Base-by-base conservation (phyloP, 768 basidiomycete genomes). In the Lactarius sp. region DNA sequence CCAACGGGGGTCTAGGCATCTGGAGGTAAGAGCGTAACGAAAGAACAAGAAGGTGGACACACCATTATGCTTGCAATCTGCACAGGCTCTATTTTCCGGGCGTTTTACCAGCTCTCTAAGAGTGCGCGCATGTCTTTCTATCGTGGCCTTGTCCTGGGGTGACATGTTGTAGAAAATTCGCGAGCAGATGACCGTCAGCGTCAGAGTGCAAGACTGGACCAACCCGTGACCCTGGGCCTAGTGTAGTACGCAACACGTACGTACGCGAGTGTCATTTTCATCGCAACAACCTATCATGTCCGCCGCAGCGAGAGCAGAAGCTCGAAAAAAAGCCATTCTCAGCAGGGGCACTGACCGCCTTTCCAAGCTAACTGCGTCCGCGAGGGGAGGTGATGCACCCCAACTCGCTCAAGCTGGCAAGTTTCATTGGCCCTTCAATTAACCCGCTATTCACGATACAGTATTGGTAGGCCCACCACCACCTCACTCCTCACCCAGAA, bases 61-160 rank as follows among this genome's bases (percentile, higher is more conserved):
- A 92, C 95, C 96, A 74, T 97, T 95, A 65, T 91, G 86, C 74
- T 97, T 96, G 80, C 96, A 99, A 71, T 99, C 96, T 1, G 92
- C 93, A 68, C 96, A 99, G 46, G 90, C 74, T 75, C 94, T 98
- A 78, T 98, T 99, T 66, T 95, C 93, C 18, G 90, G 88, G 52
- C 79, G 79, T 73, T 92, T 97, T 56, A 99, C 84, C 36, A 98
- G 81, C 69, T 92, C 96, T 52, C 94, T 81, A 13, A 99, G 83
- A 6, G 83, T 87, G 60, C 82, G 82, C 20, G 93, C 78, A 72
- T 92, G 84, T 62, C 83, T 78, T 63, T 96, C 94, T 4, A 88
- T 90, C 0, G 88, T 94, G 0, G 88, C 84, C 71, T 90, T 94
- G 78, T 96, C 94, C 78, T 89, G 88, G 61, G 76, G 77, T 49